phyloP scores from a whole-genome alignment of 1,139 yeast genomes.

The Candida pseudoviswanathii region DNA sequence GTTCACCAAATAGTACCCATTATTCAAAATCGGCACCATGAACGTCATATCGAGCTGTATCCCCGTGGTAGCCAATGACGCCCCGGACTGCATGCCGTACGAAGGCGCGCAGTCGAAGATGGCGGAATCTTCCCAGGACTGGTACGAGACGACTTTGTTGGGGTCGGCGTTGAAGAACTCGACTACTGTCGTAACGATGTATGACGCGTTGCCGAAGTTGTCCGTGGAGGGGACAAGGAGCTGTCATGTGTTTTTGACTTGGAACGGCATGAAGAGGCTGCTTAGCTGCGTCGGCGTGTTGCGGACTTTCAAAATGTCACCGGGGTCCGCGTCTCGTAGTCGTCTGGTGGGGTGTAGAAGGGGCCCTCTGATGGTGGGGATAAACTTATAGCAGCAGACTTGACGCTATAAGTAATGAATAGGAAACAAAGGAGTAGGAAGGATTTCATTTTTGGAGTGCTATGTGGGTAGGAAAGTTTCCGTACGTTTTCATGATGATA shows the following conservation, averaged over 20 bases:
- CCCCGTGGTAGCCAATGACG: background rate
- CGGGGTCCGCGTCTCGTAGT: constrained; percentile 25
- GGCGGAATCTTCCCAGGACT: constrained; percentile 18
- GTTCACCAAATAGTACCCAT: constrained; percentile 29
- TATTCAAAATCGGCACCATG: constrained; percentile 21
- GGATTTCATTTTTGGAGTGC: no score
- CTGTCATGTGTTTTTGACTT: background rate
- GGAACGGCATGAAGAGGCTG: constrained; percentile 3
- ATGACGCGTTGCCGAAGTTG: constrained; percentile 30
- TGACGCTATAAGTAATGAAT: no score
- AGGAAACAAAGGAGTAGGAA: no score
- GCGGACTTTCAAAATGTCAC: constrained; percentile 29
- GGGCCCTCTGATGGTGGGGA: constrained; percentile 24
- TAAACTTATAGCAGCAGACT: background rate
- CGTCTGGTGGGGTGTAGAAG: constrained; percentile 29
- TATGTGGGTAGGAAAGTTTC: no score
- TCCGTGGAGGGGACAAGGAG: constrained; percentile 17
- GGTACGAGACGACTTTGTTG: constrained; percentile 23
- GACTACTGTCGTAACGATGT: constrained; percentile 33
- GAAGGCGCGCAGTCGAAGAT: background rate
- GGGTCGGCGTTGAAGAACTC: constrained; percentile 32
- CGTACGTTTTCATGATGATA: no score
- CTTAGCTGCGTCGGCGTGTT: constrained; percentile 23
- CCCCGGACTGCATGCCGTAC: background rate
- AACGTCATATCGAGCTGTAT: constrained; percentile 23